Evolutionary conservation across 2,329 filamentous ascomycete species (phyloP).

Genomic region (Tolypocladium amazonense): DNA sequence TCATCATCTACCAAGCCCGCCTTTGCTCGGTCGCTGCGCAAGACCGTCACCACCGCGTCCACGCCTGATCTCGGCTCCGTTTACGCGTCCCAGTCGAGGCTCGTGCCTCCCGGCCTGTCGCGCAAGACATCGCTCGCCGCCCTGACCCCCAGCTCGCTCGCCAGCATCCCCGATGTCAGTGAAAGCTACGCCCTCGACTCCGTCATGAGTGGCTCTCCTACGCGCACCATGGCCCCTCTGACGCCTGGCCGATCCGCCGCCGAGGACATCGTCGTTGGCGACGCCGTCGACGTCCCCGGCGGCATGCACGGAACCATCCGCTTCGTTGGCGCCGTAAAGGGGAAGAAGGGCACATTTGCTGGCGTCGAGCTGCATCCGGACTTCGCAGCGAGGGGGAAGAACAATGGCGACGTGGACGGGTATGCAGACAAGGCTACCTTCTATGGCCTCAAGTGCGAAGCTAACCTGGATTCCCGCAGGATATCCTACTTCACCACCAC

Average conservation of each 20-base stretch:
- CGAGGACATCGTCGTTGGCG: constrained; percentile 59
- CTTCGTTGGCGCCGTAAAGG: constrained; percentile 77
- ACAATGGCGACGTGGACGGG: constrained; percentile 93
- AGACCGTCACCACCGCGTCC: constrained; percentile 37
- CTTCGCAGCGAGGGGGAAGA: constrained; percentile 79
- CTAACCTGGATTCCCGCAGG: constrained; percentile 21
- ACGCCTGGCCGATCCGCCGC: constrained; percentile 41
- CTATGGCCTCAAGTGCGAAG: neutral
- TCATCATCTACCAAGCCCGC: constrained; percentile 8
- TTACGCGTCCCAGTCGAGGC: constrained; percentile 38
- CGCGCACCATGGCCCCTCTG: constrained; percentile 34
- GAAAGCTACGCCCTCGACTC: constrained; percentile 51
- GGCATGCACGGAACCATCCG: constrained; percentile 85
- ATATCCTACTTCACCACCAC: constrained; percentile 73
- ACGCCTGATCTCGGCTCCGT: constrained; percentile 47
- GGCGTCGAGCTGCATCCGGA: constrained; percentile 81
- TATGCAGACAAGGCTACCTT: constrained; percentile 29
- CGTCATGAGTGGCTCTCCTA: constrained; percentile 26
- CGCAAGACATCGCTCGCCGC: constrained; percentile 65
- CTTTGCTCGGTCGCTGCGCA: constrained; percentile 29
- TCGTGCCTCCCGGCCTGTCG: constrained; percentile 37
- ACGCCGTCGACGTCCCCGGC: constrained; percentile 82
- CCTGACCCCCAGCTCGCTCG: constrained; percentile 52
- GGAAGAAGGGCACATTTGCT: constrained; percentile 85
- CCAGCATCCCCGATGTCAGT: constrained; percentile 56